phyloP scores from a whole-genome alignment of 2,329 filamentous ascomycete genomes.

The Aspergillus jensenii region DNA sequence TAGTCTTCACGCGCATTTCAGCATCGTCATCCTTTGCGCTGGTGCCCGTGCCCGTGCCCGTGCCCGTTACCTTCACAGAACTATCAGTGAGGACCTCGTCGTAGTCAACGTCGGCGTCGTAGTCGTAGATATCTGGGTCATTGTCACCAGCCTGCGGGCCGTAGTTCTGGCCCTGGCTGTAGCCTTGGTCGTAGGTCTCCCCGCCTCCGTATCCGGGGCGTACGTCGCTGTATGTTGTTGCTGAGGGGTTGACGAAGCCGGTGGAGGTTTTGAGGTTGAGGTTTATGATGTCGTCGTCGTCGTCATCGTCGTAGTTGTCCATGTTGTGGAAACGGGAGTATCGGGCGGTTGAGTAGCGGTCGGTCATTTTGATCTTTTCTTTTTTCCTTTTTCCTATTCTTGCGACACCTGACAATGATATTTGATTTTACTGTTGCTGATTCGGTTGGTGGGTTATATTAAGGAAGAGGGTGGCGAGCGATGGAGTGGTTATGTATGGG shows the following conservation, averaged over 20 bases:
- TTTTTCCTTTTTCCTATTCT: background rate
- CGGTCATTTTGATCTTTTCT: background rate
- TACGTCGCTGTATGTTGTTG: background rate
- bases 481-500: background rate
- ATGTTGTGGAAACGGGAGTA: background rate
- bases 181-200: too few species aligned
- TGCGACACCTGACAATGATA: too few species aligned
- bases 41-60: background rate
- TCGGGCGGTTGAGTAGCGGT: background rate
- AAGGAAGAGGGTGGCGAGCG: background rate
- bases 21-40: background rate
- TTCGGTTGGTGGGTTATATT: background rate
- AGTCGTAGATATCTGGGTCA: slow-evolving; percentile 1
- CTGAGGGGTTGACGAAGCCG: background rate
- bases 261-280: background rate
- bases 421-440: background rate
- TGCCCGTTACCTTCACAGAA: background rate
- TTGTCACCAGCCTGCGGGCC: background rate
- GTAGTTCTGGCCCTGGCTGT: background rate
- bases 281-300: background rate
- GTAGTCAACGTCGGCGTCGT: background rate
- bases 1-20: background rate
- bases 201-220: background rate
- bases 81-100: background rate
- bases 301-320: background rate